Evolutionary conservation across 2,329 filamentous ascomycete genomes (phyloP), one percentile per base, ranked within the genome.

Genomic region (Fusarium sp.): DNA sequence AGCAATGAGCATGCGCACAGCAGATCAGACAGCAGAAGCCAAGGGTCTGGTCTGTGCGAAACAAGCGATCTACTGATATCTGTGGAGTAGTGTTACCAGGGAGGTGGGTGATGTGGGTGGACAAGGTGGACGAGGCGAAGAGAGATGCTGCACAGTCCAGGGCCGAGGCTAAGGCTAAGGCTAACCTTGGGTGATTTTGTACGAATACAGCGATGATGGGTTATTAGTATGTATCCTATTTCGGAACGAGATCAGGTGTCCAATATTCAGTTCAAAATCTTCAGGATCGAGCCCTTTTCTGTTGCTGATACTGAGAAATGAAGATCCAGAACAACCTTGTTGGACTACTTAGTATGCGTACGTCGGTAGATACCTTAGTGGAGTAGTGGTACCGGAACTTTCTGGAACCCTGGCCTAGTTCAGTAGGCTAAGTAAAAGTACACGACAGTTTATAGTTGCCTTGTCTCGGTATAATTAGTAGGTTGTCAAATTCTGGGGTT

Each of bases 41-140:
- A 58, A 65, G 63, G 66, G 71, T 67, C 65, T 71, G 70, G 71
- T 67, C 65, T 72, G 70, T 72, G 71, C 67, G 49, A 60, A 50
- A 47, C 59, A 49, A 59, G 62, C 67, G 67, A 73, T 72, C 70
- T 65, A 47, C 43, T 44, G 45, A 44, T 51, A 52, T 28, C 22
- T 54, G 64, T 73, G 71, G 71, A 72, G 68, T 56, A 70, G 63
- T 53, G 66, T 52, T 62, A 60, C 62, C 65, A 67, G 54, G 56
- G 58, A 67, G 54, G 63, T 68, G 65, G 60, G 47, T 20, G 56
- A 59, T 52, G 55, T 46, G 39, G 44, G 41, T 62, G 48, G 49
- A 56, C 28, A 48, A 33, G 45, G 48, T 62, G 51, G 49, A 56
- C 28, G 44, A 33, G 48, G 48, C 37, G 47, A 50, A 43, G 33